Base-by-base conservation (phyloP, 2,329 filamentous ascomycete genomes). In the Coniochaeta prunicola region DNA sequence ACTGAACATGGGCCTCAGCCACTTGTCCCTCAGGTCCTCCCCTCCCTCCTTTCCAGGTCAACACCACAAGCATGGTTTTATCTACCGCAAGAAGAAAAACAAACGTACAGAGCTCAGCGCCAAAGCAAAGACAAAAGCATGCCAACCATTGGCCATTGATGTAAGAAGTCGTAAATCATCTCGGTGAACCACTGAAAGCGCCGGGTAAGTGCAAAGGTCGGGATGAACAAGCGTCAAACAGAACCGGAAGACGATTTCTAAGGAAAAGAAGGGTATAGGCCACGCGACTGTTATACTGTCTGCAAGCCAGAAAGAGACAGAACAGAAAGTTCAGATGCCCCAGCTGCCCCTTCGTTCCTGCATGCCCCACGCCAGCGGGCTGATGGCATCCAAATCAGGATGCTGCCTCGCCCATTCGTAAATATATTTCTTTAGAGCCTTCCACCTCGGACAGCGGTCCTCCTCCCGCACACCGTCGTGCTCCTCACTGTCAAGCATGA, bases 371-470 rank as follows among this genome's bases (percentile, higher is more conserved):
- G 83, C 82, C 63, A 83, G 73, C 3, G 82, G 77, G 58, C 80
- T 79, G 62, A 84, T 78, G 59, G 78, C 77, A 64, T 85, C 80
- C 71, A 94, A 84, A 62, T 84, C 81, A 5, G 92, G 91, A 70
- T 96, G 90, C 72, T 96, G 92, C 59, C 88, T 81, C 26, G 89
- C 92, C 93, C 93, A 97, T 71, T 96, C 92, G 38, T 81, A 80
- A 40, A 97, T 89, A 71, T 97, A 97, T 42, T 86, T 70, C 68
- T 87, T 88, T 48, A 97, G 77, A 1, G 93, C 93, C 68, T 82
- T 86, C 93, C 93, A 97, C 57, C 93, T 82, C 58, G 86, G 78
- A 59, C 79, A 79, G 54, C 89, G 89, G 60, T 76, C 72, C 55
- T 80, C 77, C 61, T 73, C 80, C 33, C 72, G 40, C 42, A 65